Base-by-base conservation (phyloP, 2,329 filamentous ascomycete genomes). In the Phyllosticta capitalensis region DNA sequence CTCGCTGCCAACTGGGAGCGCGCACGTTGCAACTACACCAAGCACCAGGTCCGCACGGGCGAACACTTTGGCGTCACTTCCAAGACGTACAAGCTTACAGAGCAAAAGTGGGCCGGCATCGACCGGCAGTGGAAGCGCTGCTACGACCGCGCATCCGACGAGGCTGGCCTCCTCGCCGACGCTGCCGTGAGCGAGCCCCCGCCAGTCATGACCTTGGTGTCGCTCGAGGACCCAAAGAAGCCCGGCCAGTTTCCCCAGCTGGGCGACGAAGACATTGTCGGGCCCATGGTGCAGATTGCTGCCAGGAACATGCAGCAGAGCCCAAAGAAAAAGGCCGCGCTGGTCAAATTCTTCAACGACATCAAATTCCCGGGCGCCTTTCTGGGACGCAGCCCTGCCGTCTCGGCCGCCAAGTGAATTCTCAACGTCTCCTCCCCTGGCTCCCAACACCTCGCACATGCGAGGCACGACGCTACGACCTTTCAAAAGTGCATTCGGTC, bases 31-130 rank as follows among this genome's bases (percentile, higher is more conserved):
- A 94, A 95, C 71, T 96, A 92, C 75, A 89, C 89, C 65, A 92
- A 92, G 72, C 92, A 96, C 68, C 83, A 95, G 20, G 88, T 90
- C 10, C 88, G 90, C 61, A 94, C 89, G 0, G 88, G 89, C 59
- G 92, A 96, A 73, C 90, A 96, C 74, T 95, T 95, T 66, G 91
- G 92, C 17, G 80, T 86, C 33, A 96, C 90, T 0, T 96, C 91
- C 58, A 94, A 90, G 71, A 94, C 89, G 59, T 96, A 92, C 74
- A 83, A 81, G 56, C 80, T 94, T 60, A 96, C 92, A 0, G 86
- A 94, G 72, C 83, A 88, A 62, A 97, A 97, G 72, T 96, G 92
- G 92, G 82, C 85, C 24, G 83, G 87, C 65, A 88, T 89, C 51
- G 89, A 96, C 69, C 78, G 78, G 1, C 76, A 80, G 60, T 96